Evolutionary conservation across 108 stramenopile species (phyloP).

Genomic region (Conticribra weissflogii): DNA sequence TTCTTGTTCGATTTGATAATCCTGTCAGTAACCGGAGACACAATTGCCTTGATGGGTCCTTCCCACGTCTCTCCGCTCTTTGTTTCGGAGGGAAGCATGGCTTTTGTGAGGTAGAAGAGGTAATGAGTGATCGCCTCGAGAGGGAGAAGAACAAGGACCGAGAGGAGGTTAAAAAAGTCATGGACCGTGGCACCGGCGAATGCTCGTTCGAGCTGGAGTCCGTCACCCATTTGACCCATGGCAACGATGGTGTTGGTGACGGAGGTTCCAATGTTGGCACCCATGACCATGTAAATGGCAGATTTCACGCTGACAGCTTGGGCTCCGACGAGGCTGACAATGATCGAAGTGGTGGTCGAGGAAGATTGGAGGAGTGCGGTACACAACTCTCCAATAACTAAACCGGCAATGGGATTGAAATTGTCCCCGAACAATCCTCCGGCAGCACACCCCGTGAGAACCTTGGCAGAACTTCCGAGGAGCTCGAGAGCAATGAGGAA

Average conservation of each 20-base stretch:
- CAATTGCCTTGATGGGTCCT: too few species aligned
- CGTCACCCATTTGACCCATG: slow-evolving; percentile 87
- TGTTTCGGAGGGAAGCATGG: slow-evolving; percentile 71
- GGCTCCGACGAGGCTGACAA: slow-evolving; percentile 83
- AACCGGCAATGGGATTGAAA: slow-evolving; percentile 84
- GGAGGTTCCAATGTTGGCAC: slow-evolving; percentile 90
- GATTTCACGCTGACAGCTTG: slow-evolving; percentile 58
- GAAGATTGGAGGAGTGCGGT: slow-evolving; percentile 89
- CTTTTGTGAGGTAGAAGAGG: slow-evolving; percentile 63
- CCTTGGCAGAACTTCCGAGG: slow-evolving; percentile 83
- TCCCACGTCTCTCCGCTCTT: too few species aligned
- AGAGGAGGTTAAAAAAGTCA: slow-evolving; percentile 90
- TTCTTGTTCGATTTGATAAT: too few species aligned
- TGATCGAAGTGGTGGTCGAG: slow-evolving; percentile 88
- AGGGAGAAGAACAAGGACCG: slow-evolving; percentile 82
- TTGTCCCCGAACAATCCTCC: slow-evolving; percentile 80
- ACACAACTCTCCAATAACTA: slow-evolving; percentile 83
- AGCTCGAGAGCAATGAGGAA: slow-evolving; percentile 87
- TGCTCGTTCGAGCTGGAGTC: slow-evolving; percentile 85
- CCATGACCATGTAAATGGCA: slow-evolving; percentile 92
- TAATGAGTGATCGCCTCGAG: slow-evolving; percentile 70
- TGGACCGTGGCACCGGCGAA: slow-evolving; percentile 93
- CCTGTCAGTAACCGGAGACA: too few species aligned
- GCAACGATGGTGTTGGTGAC: slow-evolving; percentile 88
- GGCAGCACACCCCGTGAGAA: slow-evolving; percentile 79